Conservation (phyloP, 2,329 filamentous ascomycete species). For the Fusarium nanum region DNA sequence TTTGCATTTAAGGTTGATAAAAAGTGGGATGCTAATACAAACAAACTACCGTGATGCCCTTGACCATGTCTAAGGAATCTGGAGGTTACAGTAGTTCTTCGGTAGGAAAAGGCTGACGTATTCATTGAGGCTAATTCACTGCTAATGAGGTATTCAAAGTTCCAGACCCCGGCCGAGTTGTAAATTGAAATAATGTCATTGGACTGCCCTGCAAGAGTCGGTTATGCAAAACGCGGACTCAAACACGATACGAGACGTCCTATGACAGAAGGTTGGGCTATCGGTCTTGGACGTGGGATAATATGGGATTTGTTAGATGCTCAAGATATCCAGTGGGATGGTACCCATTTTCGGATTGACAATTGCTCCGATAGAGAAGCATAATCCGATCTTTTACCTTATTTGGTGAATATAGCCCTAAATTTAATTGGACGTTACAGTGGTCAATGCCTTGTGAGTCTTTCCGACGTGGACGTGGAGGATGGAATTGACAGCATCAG, state of each 20-base stretch:
- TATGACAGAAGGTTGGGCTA: neutral
- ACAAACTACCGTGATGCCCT: neutral
- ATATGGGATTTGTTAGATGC: constrained; percentile 1
- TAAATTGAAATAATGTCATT: constrained; percentile 30
- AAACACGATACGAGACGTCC: constrained; percentile 24
- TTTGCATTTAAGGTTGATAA: neutral
- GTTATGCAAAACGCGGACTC: constrained; percentile 10
- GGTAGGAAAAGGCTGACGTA: constrained; percentile 22
- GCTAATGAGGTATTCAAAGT: neutral
- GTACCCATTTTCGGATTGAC: constrained; percentile 17
- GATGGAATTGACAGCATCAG: constrained; percentile 2
- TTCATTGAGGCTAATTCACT: constrained; percentile 3
- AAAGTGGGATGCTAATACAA: neutral
- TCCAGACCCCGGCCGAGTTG: constrained; percentile 11
- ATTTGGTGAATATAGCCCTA: constrained; percentile 4
- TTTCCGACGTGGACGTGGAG: constrained; percentile 1
- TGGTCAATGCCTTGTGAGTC: neutral
- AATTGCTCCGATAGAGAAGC: constrained; percentile 16
- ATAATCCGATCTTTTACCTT: constrained; percentile 6
- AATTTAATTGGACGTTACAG: neutral
- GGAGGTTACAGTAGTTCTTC: neutral
- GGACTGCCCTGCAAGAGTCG: constrained; percentile 1
- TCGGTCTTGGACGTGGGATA: constrained; percentile 19
- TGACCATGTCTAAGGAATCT: constrained; percentile 4
- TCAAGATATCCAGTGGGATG: constrained; percentile 5